Evolutionary conservation across 2,329 filamentous ascomycete species (phyloP), one percentile per base, ranked within the genome.

Genomic region (Botryosphaeria dothidea): DNA sequence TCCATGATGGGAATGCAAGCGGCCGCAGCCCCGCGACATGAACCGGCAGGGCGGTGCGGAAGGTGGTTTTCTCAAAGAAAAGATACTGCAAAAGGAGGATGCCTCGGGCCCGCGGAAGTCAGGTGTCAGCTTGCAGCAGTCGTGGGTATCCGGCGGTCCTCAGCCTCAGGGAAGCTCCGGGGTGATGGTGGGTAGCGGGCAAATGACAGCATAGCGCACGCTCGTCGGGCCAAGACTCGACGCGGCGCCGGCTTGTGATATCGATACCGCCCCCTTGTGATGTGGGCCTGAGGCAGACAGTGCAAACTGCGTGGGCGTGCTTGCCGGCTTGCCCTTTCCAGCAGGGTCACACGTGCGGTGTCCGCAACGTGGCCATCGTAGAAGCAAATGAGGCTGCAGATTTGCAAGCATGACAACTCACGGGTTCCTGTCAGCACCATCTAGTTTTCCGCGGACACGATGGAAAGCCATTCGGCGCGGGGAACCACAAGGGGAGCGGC

Each of bases 1-100:
- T 83, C 81, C 73, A 80, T 80, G 66, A 67, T 60, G 60, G 41
- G 31, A 51, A 31, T 45, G 63, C 63, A 56, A 57, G 45, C 52
- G 45, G 62, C 43, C 41, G 52, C 49, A 64, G 43, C 62, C 62
- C 62, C 51, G 52, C 51, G 52, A 51, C 62, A 38, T 56, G 29
- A 57, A 64, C 41, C 27, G 23, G 49, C 61, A 54, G 43, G 36
- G 27, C 38, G 19, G 34, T 34, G 49, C 29, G 31, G 61, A 46
- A 48, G 25, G 17, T 15, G 54, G 27, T 17, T 23, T 21, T 7
- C 4, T 25, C 38, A 60, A 46, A 46, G 38, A 60, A 46, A 46
- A 17, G 27, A 21, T 13, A 3, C 2, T 29, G 52, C 19, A 25
- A n/a, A 11, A n/a, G 5, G 19, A 15, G 41, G 6, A 7, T 23